These are phyloP conservation scores for Arachnomyces sp. DNA, from an alignment of 2,329 filamentous ascomycete species.

Conservation along the genomic window DNA sequence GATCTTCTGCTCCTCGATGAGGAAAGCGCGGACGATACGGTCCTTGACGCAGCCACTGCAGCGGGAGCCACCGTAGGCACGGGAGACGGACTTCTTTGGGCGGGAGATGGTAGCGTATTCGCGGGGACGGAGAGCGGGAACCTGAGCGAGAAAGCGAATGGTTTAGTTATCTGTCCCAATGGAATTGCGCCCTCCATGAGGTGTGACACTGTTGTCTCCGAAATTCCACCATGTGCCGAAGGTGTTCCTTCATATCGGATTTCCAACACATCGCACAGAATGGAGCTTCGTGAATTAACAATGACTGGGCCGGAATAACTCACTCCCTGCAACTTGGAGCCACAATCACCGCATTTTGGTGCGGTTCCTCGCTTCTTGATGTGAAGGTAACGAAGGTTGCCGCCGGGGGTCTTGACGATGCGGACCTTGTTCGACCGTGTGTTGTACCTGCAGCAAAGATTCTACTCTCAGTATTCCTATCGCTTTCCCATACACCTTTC, in stretches of 20 bases:
- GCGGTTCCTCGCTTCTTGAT: slow-evolving; percentile 99
- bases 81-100: slow-evolving; percentile 98
- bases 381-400: slow-evolving; percentile 91
- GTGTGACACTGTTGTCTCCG: neutral
- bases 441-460: slow-evolving; percentile 67
- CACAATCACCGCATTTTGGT: slow-evolving; percentile 99
- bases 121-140: slow-evolving; percentile 94
- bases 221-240: neutral
- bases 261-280: slow-evolving; percentile 12
- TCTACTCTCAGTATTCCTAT: slow-evolving; percentile 7
- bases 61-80: slow-evolving; percentile 95
- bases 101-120: slow-evolving; percentile 96
- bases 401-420: slow-evolving; percentile 92
- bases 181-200: too few relatives aligned
- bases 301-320: slow-evolving; percentile 47
- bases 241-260: slow-evolving; percentile 11
- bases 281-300: slow-evolving; percentile 10
- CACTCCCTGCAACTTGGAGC: slow-evolving; percentile 95
- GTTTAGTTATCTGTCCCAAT: slow-evolving; percentile 6
- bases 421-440: slow-evolving; percentile 95
- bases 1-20: slow-evolving; percentile 99
- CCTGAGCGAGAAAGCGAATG: slow-evolving; percentile 41
- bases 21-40: slow-evolving; percentile 93
- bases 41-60: slow-evolving; percentile 98
- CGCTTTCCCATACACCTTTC: slow-evolving; percentile 13